A percentile compares a stretch with the other conserved stretches of the same genome.
phyloP scores from a whole-genome alignment of 768 basidiomycete genomes.

The Suillus spraguei region DNA sequence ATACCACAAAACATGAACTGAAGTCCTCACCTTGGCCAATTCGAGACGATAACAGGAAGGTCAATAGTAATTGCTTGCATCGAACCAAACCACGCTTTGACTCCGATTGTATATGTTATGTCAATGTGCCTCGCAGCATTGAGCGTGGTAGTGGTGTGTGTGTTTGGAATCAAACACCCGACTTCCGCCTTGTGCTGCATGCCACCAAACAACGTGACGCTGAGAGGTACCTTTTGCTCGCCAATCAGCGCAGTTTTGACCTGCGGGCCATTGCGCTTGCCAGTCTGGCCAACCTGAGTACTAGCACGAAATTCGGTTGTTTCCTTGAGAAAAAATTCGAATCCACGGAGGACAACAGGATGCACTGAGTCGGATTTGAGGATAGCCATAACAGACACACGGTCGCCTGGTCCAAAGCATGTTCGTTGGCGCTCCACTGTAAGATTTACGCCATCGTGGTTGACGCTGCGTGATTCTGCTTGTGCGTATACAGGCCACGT shows the following conservation, averaged over 20 bases:
- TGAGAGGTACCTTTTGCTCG: constrained; percentile 73
- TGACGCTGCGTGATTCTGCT: constrained; percentile 65
- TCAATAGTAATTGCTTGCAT: constrained; percentile 68
- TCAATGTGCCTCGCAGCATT: constrained; percentile 85
- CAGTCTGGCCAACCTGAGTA: constrained; percentile 41
- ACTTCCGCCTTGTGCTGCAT: constrained; percentile 75
- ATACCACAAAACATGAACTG: constrained; percentile 4
- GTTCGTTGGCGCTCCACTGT: constrained; percentile 74
- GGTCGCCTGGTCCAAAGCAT: constrained; percentile 88
- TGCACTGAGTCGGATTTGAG: constrained; percentile 71
- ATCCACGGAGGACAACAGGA: constrained; percentile 77
- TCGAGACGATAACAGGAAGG: constrained; percentile 79
- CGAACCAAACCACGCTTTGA: constrained; percentile 77
- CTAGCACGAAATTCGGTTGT: constrained; percentile 74
- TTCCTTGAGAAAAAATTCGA: constrained; percentile 81
- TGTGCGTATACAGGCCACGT: constrained; percentile 92
- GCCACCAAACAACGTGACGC: constrained; percentile 74
- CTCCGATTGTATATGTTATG: constrained; percentile 75
- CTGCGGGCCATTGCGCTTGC: constrained; percentile 63
- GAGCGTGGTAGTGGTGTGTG: constrained; percentile 80
- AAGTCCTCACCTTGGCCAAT: constrained; percentile 75
- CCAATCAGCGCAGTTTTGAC: constrained; percentile 55
- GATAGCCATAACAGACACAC: constrained; percentile 68
- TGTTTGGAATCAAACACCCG: constrained; percentile 64
- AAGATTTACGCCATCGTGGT: constrained; percentile 72